Conservation (phyloP, 176 grass and related monocot species). For the Urochloa ruziziensis region DNA sequence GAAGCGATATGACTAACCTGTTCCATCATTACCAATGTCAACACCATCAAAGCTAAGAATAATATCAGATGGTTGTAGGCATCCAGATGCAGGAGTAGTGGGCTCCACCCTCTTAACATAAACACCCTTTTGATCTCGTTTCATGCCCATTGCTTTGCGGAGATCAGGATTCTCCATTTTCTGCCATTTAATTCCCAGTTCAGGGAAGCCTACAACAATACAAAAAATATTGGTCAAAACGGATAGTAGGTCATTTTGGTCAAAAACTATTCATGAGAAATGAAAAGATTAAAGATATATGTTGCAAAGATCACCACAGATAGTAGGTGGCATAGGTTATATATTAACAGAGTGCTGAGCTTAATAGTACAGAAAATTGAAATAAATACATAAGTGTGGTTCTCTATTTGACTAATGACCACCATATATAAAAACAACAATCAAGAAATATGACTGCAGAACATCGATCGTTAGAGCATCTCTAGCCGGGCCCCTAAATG, state of each 20-base stretch:
- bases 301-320: too few relatives aligned
- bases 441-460: too few relatives aligned
- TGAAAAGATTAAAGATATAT: too few relatives aligned
- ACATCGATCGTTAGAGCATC: too few relatives aligned
- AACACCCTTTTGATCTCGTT: conserved; percentile 86
- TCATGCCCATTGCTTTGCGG: conserved; percentile 93
- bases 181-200: conserved; percentile 94
- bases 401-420: neutral
- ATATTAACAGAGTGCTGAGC: neutral
- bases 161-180: conserved; percentile 99
- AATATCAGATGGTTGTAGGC: conserved; percentile 83
- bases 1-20: conserved; percentile 56
- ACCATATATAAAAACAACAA: too few relatives aligned
- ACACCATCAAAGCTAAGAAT: conserved; percentile 91
- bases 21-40: conserved; percentile 97
- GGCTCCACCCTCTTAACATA: conserved; percentile 89
- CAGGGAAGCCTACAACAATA: conserved; percentile 73
- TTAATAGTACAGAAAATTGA: neutral
- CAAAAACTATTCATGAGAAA: too few relatives aligned
- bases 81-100: conserved; percentile 81
- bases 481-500: too few relatives aligned
- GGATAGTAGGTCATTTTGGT: too few relatives aligned
- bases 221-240: too few relatives aligned
- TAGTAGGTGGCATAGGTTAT: neutral
- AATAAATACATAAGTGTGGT: neutral